phyloP scores from a whole-genome alignment of 768 basidiomycete species.

The Lyophyllum decastes region DNA sequence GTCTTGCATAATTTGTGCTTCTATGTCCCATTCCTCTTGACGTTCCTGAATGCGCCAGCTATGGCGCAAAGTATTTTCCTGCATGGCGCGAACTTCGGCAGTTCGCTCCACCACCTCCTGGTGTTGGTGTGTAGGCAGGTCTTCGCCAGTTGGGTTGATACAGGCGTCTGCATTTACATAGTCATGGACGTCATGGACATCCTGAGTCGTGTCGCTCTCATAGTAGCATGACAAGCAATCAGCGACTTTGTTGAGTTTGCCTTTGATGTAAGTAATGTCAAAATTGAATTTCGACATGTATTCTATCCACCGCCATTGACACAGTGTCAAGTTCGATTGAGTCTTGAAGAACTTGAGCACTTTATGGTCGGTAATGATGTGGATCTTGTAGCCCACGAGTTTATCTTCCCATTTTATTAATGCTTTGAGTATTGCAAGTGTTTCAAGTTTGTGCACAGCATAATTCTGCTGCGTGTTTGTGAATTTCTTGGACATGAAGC shows the following conservation, averaged over 20 bases:
- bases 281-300: conserved; percentile 28
- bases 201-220: conserved; percentile 21
- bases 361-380: neutral
- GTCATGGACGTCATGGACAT: conserved; percentile 7
- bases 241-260: conserved; percentile 17
- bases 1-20: too few relatives aligned
- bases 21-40: too few relatives aligned
- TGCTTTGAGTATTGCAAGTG: too few relatives aligned
- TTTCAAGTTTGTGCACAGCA: too few relatives aligned
- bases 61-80: neutral
- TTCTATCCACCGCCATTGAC: conserved; percentile 31
- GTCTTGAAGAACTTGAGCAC: neutral
- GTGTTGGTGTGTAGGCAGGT: too few relatives aligned
- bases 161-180: neutral
- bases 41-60: too few relatives aligned
- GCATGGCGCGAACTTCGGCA: neutral
- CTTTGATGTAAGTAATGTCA: conserved; percentile 20
- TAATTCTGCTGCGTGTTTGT: too few relatives aligned
- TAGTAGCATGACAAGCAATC: conserved; percentile 32
- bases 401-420: too few relatives aligned
- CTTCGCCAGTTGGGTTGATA: neutral
- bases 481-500: too few relatives aligned
- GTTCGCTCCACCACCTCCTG: neutral
- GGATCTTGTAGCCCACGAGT: too few relatives aligned
- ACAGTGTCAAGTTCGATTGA: conserved; percentile 1